Evolutionary conservation across 164 flowering plant genomes (phyloP).

Genomic region (Vitis riparia): DNA sequence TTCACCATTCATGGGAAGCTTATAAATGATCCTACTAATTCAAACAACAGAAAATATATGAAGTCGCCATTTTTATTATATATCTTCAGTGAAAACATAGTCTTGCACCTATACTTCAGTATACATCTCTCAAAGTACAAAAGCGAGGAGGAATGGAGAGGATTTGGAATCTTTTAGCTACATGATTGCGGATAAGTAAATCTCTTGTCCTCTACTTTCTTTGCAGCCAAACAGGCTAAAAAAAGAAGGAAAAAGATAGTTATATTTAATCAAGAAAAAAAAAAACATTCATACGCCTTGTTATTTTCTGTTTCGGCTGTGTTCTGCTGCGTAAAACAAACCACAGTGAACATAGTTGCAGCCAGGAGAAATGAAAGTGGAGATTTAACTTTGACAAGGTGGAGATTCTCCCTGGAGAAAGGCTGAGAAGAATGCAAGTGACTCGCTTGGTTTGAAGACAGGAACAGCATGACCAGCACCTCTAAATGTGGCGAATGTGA

Average conservation of each 20-base stretch:
- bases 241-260: background rate
- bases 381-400: conserved; percentile 24
- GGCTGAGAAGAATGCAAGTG: conserved; percentile 75
- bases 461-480: conserved; percentile 99
- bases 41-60: no score
- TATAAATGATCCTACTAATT: no score
- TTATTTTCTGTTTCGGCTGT: background rate
- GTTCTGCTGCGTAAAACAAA: background rate
- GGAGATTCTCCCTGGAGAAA: conserved; percentile 60
- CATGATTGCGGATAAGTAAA: background rate
- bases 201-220: background rate
- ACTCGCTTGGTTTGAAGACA: conserved; percentile 73
- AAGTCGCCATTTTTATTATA: no score
- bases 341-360: background rate
- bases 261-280: no score
- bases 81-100: no score
- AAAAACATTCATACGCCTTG: background rate
- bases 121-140: no score
- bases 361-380: background rate
- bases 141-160: background rate
- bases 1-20: no score
- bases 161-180: background rate
- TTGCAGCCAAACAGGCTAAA: background rate
- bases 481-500: conserved; percentile 88
- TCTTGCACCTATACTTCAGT: no score